Evolutionary conservation across 225 moss, liverwort and hornwort genomes (phyloP), one percentile per base, ranked within the genome.

Genomic region (Pseudoscleropodium purum): DNA sequence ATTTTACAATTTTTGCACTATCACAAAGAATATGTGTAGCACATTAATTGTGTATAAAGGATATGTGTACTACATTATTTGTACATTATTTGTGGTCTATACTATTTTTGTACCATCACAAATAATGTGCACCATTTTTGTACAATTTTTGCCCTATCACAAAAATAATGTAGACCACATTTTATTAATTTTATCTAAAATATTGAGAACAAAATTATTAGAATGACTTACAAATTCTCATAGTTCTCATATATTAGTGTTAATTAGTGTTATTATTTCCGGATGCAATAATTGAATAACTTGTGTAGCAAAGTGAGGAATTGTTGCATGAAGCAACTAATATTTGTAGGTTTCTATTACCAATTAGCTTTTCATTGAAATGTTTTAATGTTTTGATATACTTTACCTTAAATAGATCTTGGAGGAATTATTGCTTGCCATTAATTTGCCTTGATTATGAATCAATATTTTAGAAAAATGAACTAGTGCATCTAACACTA

Each of bases 351-450:
- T n/a, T 7, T 68, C 23, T 68, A 68, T 11, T 67, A 67, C 0
- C 10, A 36, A 36, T 21, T 70, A 39, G 70, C 1, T 70, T 39
- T 70, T 70, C 2, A 70, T 39, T 39, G 25, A 25, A 70, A 70
- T 70, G 1, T 16, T 70, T 39, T 24, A 72, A 72, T 39, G 0
- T 10, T 72, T 27, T 41, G 15, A 27, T 72, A 26, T 25, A 41
- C 1, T 25, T 41, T 15, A 72, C 5, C 0, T 27, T 1, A 43
- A 72, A 15, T 43, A 72, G 26, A 16, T 15, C 15, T 5, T 41
- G 0, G 9, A 0, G 5, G 5, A 41, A 72, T 41, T 25, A 14
- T 39, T 70, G 0, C 15, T 70, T 25, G 25, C 8, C 5, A 0
- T 25, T 23, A 70, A 72, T 72, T 72, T 72, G 9, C 27, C 41